These are phyloP conservation scores for Whalleya microplaca DNA, from an alignment of 2,329 filamentous ascomycete species.

Conservation along the genomic window DNA sequence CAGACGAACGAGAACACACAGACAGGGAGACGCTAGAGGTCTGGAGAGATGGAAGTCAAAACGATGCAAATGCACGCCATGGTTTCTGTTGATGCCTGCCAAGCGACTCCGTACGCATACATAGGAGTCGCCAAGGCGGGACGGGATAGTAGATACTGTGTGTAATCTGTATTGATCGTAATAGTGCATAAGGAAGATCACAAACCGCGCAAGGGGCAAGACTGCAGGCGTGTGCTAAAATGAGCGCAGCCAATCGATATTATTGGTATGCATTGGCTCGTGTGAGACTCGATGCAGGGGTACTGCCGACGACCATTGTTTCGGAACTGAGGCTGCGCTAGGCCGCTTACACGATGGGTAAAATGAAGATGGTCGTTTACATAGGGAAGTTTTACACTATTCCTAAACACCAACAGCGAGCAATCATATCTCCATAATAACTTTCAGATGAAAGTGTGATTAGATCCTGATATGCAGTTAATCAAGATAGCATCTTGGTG, in stretches of 20 bases:
- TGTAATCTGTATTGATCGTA: too few relatives aligned
- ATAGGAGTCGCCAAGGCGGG: not conserved
- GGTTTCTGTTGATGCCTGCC: too few relatives aligned
- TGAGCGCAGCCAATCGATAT: not conserved
- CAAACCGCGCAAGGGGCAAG: not conserved
- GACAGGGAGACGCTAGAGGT: not conserved
- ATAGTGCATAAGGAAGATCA: not conserved
- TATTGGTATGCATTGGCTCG: not conserved
- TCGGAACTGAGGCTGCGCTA: conserved; percentile 19
- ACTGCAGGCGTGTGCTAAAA: too few relatives aligned
- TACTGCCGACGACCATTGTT: conserved; percentile 17
- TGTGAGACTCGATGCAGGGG: conserved; percentile 25
- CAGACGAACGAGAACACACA: conserved; percentile 9
- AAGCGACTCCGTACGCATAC: not conserved
- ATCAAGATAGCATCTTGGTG: too few relatives aligned
- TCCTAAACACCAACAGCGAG: too few relatives aligned
- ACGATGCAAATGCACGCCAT: too few relatives aligned
- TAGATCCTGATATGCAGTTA: too few relatives aligned
- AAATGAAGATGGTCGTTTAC: not conserved
- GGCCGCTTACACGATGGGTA: not conserved
- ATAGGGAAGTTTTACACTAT: too few relatives aligned
- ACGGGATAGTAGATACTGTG: not conserved
- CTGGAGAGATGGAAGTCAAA: not conserved
- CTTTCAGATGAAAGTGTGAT: too few relatives aligned
- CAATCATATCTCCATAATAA: too few relatives aligned